Evolutionary conservation across 257 asterid genomes (phyloP), one percentile per base, ranked within the genome.

Genomic region (Solanum pinnatisectum): DNA sequence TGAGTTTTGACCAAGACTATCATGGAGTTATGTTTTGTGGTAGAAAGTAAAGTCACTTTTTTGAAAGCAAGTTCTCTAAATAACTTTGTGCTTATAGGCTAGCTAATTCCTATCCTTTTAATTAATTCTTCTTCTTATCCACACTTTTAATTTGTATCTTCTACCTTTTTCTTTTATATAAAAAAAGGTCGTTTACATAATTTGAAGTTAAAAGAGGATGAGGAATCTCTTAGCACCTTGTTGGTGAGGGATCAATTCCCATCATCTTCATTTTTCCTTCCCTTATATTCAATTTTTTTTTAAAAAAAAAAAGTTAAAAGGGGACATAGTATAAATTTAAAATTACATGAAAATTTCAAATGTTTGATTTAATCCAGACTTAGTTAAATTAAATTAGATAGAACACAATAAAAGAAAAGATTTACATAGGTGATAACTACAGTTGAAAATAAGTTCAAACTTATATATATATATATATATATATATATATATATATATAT

Each of bases 21-120:
- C 35, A 23, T 23, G 33, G 39, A 87, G 78, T 25, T 49, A 32
- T 25, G 39, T 76, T 71, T 83, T 44, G 68, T 86, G 86, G 87
- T 82, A 73, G 79, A 88, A 86, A 86, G 89, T 85, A 85, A 72
- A 60, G 18, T 35, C 16, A 86, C 89, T 72, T 89, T 87, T 39
- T 39, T 74, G 30, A 81, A 30, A 39, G 39, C 46, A 18, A n/a
- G 10, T 90, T 67, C 79, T 37, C 83, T 79, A 84, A 6, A 42
- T 84, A 46, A 67, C 74, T 78, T 42, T 25, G 65, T 79, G n/a
- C 30, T 42, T 22, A 40, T 42, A 78, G 63, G 20, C 37, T 76
- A 74, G 44, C 35, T 78, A 77, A 77, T 77, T 79, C 65, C 52
- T 27, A 44, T 44, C 36, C 15, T 40, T 40, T 87, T 36, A 30